Percentiles rank a stretch among this genome's conserved stretches.
Evolutionary conservation across 1,284 basidiomycete genomes (phyloP).

Genomic region (Ceratobasidium sp.): DNA sequence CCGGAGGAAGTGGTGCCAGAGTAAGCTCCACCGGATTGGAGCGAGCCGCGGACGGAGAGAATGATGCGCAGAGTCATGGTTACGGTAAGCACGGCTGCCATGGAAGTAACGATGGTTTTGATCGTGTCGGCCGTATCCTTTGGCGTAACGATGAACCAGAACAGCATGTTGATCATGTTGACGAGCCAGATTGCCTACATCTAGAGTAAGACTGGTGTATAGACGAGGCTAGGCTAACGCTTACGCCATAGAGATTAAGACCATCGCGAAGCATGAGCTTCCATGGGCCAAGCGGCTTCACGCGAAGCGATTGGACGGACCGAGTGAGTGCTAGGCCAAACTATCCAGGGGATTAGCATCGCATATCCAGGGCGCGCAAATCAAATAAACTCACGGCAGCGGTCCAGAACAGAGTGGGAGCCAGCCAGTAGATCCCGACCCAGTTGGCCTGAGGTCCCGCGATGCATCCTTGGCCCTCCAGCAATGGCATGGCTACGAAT

Average conservation of each 20-base stretch:
- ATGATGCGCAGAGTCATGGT: constrained; percentile 85
- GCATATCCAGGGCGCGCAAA: not conserved
- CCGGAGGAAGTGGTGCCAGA: constrained; percentile 54
- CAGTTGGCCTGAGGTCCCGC: constrained; percentile 74
- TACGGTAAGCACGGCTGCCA: constrained; percentile 81
- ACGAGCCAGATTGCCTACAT: constrained; percentile 71
- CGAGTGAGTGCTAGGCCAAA: constrained; percentile 69
- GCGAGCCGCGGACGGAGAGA: constrained; percentile 74
- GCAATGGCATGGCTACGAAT: constrained; percentile 66
- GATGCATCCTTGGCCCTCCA: constrained; percentile 79
- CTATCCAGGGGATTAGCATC: constrained; percentile 48
- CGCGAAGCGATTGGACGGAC: constrained; percentile 65
- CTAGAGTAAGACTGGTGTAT: not conserved
- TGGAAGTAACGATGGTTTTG: constrained; percentile 79
- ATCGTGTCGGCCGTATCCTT: constrained; percentile 67
- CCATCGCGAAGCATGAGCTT: constrained; percentile 86
- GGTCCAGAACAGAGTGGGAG: constrained; percentile 73
- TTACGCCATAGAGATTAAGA: constrained; percentile 77
- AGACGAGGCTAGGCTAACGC: too few relatives aligned
- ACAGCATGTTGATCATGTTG: constrained; percentile 78
- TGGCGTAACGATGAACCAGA: constrained; percentile 79
- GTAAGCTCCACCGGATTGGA: constrained; percentile 71
- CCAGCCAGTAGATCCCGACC: constrained; percentile 84
- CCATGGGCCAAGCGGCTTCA: constrained; percentile 69
- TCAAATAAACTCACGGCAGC: constrained; percentile 58